phyloP scores from a whole-genome alignment of 768 basidiomycete species.

The Serendipita sp. region DNA sequence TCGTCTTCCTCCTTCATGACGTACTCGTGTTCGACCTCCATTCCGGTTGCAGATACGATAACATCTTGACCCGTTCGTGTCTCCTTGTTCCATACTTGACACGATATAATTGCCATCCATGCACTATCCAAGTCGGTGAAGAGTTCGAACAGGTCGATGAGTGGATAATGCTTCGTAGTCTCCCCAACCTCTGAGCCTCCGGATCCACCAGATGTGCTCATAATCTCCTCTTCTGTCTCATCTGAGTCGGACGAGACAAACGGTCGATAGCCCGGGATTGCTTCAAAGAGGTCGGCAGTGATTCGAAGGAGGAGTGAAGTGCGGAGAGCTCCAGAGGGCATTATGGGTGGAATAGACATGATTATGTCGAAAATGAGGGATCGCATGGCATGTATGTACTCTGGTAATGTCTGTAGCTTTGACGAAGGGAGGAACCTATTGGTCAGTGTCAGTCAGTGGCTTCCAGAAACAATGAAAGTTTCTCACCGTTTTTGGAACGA shows the following conservation, averaged over 20 bases:
- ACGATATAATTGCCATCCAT: not conserved
- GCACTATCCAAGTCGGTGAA: not conserved
- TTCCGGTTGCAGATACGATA: not conserved
- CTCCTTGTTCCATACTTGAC: not conserved
- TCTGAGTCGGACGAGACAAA: not conserved
- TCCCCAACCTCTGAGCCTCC: constrained; percentile 24
- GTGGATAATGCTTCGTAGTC: constrained; percentile 12
- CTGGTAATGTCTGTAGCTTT: not conserved
- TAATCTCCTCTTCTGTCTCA: not conserved
- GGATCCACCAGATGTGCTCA: constrained; percentile 13
- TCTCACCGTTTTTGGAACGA: not conserved
- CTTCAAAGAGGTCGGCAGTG: not conserved
- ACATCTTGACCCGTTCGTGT: not conserved
- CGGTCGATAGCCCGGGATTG: not conserved
- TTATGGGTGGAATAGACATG: not conserved
- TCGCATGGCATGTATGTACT: not conserved
- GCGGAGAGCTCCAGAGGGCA: not conserved
- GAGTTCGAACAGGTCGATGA: not conserved
- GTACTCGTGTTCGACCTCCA: not conserved
- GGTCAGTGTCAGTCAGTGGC: not conserved
- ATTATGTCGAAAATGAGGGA: not conserved
- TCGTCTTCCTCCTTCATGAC: not conserved
- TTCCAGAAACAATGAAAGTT: not conserved
- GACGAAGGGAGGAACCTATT: not conserved
- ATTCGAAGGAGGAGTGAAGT: not conserved